Evolutionary conservation across 805 yeast genomes (phyloP).

Genomic region (Nakazawaea laoshanensis): DNA sequence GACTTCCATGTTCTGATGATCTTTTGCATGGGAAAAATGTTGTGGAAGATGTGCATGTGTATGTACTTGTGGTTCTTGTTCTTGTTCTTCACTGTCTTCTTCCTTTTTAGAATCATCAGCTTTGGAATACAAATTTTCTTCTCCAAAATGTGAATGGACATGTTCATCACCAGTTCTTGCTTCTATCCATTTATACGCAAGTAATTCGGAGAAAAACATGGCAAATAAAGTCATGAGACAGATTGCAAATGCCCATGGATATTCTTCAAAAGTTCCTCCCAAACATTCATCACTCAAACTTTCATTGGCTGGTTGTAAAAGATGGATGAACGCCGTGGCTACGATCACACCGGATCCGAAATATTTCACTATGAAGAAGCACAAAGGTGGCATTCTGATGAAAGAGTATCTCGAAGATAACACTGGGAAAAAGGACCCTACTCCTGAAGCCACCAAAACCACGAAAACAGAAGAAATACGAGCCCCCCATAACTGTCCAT

Average conservation of each 20-base stretch:
- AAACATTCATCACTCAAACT: constrained; percentile 43
- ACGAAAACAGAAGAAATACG: constrained; percentile 50
- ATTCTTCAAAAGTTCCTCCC: constrained; percentile 40
- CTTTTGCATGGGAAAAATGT: constrained; percentile 31
- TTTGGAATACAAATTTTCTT: constrained; percentile 23
- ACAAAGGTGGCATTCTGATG: constrained; percentile 37
- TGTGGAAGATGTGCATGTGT: constrained; percentile 17
- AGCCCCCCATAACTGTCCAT: constrained; percentile 29
- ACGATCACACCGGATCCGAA: constrained; percentile 75
- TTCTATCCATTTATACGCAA: constrained; percentile 30
- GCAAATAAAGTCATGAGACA: constrained; percentile 29
- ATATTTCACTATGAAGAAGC: constrained; percentile 35
- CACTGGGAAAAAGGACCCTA: constrained; percentile 49
- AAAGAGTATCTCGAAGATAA: constrained; percentile 42
- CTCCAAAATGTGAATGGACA: constrained; percentile 50
- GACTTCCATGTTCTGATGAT: constrained; percentile 35
- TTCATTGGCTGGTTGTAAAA: constrained; percentile 51
- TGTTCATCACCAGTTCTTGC: constrained; percentile 21
- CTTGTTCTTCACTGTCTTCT: constrained; percentile 12
- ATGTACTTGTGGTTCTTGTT: constrained; percentile 5
- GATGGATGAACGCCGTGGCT: constrained; percentile 69
- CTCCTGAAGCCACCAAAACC: constrained; percentile 37
- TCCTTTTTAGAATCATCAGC: constrained; percentile 11
- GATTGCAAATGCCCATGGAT: constrained; percentile 37
- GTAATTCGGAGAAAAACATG: constrained; percentile 30